Base-by-base conservation (phyloP, 768 basidiomycete genomes). In the Trametes cinnabarina region DNA sequence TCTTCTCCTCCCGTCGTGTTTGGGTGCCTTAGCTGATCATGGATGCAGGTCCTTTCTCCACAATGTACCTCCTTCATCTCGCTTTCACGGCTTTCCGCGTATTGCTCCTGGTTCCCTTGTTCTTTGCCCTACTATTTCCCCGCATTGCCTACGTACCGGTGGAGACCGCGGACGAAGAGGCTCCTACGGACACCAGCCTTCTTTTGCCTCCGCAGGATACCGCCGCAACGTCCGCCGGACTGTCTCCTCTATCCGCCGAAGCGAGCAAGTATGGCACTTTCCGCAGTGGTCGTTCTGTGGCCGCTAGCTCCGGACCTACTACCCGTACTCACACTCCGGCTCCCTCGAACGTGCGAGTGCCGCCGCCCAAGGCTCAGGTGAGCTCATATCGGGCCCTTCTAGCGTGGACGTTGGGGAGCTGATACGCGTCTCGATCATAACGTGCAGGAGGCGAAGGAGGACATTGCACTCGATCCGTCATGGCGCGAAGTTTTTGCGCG, bases 201-300 rank as follows among this genome's bases (percentile, higher is more conserved):
- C 79, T 86, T 34, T 73, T 87, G 17, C 80, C 85, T 22, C 72
- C 82, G 3, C 84, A 77, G 22, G 69, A 71, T 23, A 70, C 69
- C 34, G 73, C 77, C 28, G 74, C 73, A 26, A 61, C 79, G 0
- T 83, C 86, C 8, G 75, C 81, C 3, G 81, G 82, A 25, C 76
- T 87, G 17, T 76, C 81, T 28, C 71, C 79, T 42, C 70, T 79
- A 26, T 65, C 77, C 14, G 74, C 74, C 10, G 67, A 74, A 57
- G 69, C 71, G 48, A 78, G 75, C 70, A 90, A 89, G 69, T 92
- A 92, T 68, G 90, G 90, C 15, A 92, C 90, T 12, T 91, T 90
- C 77, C 76, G 74, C 51, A 74, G 74, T 23, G 70, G 75, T 14
- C 79, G 78, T 28, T 82, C 82, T n/a, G 73, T 74, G 32, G 64